A percentile compares a stretch with the other conserved stretches of the same genome.
Conservation (phyloP, 371 early-diverging fungal genomes). For the Saksenaea oblongispora region DNA sequence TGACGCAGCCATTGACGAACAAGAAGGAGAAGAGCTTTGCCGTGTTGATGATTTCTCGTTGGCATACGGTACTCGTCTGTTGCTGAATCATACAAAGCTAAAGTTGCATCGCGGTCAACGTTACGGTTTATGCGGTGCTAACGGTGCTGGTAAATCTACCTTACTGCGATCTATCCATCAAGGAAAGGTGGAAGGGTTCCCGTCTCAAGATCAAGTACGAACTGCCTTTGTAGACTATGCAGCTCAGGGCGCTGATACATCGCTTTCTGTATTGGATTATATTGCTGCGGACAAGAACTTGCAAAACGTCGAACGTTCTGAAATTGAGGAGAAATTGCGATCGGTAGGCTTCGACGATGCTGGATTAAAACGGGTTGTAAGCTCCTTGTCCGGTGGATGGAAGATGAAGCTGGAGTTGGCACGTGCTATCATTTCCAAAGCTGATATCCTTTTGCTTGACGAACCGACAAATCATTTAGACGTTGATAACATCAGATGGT, state of each 20-base stretch:
- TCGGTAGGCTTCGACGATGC: constrained; percentile 69
- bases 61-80: constrained; percentile 83
- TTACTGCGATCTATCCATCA: constrained; percentile 79
- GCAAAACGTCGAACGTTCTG: constrained; percentile 41
- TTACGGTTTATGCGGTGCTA: constrained; percentile 86
- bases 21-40: constrained; percentile 74
- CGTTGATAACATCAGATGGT: constrained; percentile 93
- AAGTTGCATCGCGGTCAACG: constrained; percentile 77
- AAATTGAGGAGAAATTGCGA: constrained; percentile 59
- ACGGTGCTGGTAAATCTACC: constrained; percentile 94
- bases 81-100: constrained; percentile 77
- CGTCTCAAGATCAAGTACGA: constrained; percentile 66
- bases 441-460: constrained; percentile 96
- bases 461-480: constrained; percentile 97
- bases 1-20: constrained; percentile 46
- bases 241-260: constrained; percentile 71
- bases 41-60: constrained; percentile 75
- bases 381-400: constrained; percentile 86
- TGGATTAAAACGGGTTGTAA: constrained; percentile 58
- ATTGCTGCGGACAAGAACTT: constrained; percentile 56
- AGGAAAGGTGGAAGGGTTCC: constrained; percentile 78
- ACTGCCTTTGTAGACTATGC: constrained; percentile 76
- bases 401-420: constrained; percentile 87
- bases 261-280: constrained; percentile 66
- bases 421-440: constrained; percentile 77